Evolutionary conservation across 148 eudicot species (phyloP).

Genomic region (Vaccinium vitisidaea): DNA sequence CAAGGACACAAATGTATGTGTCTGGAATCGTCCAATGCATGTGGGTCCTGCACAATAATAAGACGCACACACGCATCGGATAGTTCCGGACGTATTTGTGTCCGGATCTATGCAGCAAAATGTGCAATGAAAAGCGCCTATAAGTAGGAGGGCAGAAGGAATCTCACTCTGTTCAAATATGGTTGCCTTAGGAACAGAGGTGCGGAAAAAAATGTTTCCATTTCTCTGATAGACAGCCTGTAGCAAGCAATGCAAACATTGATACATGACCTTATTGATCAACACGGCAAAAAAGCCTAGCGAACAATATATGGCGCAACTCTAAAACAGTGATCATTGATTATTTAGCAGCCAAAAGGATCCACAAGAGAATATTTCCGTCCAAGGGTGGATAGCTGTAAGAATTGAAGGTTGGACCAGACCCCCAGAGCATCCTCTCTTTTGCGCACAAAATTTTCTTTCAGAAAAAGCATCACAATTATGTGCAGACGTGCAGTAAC

Average conservation of each 20-base stretch:
- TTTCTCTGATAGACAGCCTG: conserved; percentile 10
- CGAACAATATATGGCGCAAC: not conserved
- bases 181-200: not conserved
- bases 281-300: not conserved
- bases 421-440: not conserved
- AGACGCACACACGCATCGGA: not conserved
- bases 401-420: not conserved
- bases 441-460: not conserved
- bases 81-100: not conserved
- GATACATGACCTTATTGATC: not conserved
- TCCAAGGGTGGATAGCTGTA: not conserved
- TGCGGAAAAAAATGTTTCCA: not conserved
- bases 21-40: not conserved
- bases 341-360: not conserved
- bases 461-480: not conserved
- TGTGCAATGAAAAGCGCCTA: not conserved
- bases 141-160: not conserved
- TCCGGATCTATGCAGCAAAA: not conserved
- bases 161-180: conserved; percentile 4
- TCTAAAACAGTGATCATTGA: not conserved
- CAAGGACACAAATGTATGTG: not conserved
- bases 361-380: not conserved
- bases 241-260: not conserved
- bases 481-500: not conserved
- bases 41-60: not conserved